Evolutionary conservation across 371 early-diverging fungal genomes (phyloP).

Genomic region (Haplosporangium sp.): DNA sequence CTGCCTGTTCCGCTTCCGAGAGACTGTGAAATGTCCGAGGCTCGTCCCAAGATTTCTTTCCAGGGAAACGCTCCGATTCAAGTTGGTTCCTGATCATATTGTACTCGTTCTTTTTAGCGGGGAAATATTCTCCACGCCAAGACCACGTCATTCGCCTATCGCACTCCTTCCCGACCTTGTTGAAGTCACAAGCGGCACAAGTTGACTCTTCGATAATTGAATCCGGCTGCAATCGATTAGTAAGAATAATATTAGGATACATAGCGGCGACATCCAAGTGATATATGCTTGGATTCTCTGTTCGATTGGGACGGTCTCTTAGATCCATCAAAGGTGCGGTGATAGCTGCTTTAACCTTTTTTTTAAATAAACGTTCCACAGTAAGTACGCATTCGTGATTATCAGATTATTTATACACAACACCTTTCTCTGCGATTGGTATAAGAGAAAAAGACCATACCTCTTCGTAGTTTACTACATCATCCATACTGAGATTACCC

Average conservation of each 20-base stretch:
- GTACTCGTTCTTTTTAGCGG: slow-evolving; percentile 92
- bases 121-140: slow-evolving; percentile 98
- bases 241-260: slow-evolving; percentile 99
- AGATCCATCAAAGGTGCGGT: slow-evolving; percentile 70
- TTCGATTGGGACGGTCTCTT: slow-evolving; percentile 78
- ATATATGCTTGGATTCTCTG: slow-evolving; percentile 94
- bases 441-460: slow-evolving; percentile 4
- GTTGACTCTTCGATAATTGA: slow-evolving; percentile 93
- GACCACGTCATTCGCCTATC: slow-evolving; percentile 98
- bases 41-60: slow-evolving; percentile 66
- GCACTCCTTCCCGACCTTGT: slow-evolving; percentile 88
- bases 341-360: slow-evolving; percentile 68
- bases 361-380: neutral
- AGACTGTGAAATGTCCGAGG: slow-evolving; percentile 79
- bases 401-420: neutral
- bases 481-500: slow-evolving; percentile 65
- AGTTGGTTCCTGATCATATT: slow-evolving; percentile 93
- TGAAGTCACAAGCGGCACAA: slow-evolving; percentile 98
- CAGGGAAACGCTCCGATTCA: slow-evolving; percentile 83
- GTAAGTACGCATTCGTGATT: neutral
- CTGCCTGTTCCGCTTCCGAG: slow-evolving; percentile 72
- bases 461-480: slow-evolving; percentile 57
- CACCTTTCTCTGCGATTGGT: no score
- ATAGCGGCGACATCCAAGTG: slow-evolving; percentile 99
- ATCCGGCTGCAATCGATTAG: slow-evolving; percentile 99